These are phyloP conservation scores for Penicillium pulvis DNA, from an alignment of 495 filamentous ascomycete genomes.

Conservation along the genomic window DNA sequence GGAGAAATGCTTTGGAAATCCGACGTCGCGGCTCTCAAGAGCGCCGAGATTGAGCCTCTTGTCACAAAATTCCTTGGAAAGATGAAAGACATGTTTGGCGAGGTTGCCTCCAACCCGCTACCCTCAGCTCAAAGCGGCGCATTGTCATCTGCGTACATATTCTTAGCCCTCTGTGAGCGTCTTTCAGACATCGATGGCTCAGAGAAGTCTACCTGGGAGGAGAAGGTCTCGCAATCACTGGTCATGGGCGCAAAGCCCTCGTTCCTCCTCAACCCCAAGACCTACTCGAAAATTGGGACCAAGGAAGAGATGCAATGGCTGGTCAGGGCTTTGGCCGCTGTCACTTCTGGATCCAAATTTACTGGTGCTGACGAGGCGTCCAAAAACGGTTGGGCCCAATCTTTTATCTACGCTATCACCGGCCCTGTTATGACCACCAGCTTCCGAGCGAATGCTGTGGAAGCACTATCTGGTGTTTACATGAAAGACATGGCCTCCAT, in stretches of 20 bases:
- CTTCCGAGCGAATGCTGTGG: slow-evolving; percentile 59
- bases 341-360: slow-evolving; percentile 49
- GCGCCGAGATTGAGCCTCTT: slow-evolving; percentile 44
- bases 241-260: slow-evolving; percentile 72
- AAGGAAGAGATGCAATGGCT: slow-evolving; percentile 79
- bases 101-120: slow-evolving; percentile 73
- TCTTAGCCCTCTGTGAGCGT: slow-evolving; percentile 58
- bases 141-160: slow-evolving; percentile 70
- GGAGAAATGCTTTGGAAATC: slow-evolving; percentile 72
- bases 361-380: slow-evolving; percentile 33
- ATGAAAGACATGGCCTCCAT: slow-evolving; percentile 53
- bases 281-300: slow-evolving; percentile 73
- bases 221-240: slow-evolving; percentile 64
- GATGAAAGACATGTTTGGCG: slow-evolving; percentile 72
- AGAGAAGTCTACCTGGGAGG: slow-evolving; percentile 41
- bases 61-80: slow-evolving; percentile 57
- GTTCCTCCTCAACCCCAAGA: slow-evolving; percentile 78
- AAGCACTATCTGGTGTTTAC: slow-evolving; percentile 62
- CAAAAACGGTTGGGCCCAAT: slow-evolving; percentile 72
- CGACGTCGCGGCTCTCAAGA: slow-evolving; percentile 43
- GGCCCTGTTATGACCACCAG: slow-evolving; percentile 56
- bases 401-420: slow-evolving; percentile 76
- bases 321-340: slow-evolving; percentile 65
- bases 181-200: slow-evolving; percentile 33
- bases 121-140: slow-evolving; percentile 76